These are phyloP conservation scores for Thelonectria blattea DNA, from an alignment of 2,329 filamentous ascomycete species.

Conservation along the genomic window DNA sequence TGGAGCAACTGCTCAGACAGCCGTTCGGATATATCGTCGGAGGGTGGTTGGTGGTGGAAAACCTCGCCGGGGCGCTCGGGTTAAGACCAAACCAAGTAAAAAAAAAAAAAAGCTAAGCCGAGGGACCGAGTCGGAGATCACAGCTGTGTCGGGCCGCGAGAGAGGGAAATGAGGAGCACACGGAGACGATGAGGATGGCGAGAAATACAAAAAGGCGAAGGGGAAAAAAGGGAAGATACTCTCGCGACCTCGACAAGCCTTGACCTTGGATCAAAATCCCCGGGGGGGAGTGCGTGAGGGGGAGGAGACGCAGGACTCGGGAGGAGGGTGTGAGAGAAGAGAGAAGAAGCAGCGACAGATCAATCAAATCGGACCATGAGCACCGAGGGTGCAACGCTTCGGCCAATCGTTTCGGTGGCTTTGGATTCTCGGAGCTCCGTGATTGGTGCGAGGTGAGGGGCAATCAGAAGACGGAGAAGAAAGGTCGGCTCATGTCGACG, in stretches of 20 bases:
- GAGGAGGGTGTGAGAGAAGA: constrained; percentile 19
- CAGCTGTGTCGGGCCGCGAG: constrained; percentile 39
- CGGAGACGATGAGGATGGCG: constrained; percentile 7
- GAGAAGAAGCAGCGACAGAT: constrained; percentile 29
- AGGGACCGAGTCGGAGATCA: constrained; percentile 24
- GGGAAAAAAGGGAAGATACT: constrained; percentile 15
- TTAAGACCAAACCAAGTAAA: constrained; percentile 27
- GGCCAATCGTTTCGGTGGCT: constrained; percentile 31
- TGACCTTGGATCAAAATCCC: constrained; percentile 15
- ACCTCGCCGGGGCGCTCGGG: constrained; percentile 34
- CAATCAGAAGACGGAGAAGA: constrained; percentile 15
- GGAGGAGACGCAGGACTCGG: background rate
- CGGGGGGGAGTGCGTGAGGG: constrained; percentile 10
- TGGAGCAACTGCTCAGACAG: constrained; percentile 27
- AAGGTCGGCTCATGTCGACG: constrained; percentile 29
- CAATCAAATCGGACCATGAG: constrained; percentile 37
- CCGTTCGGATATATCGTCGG: constrained; percentile 25
- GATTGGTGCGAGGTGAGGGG: constrained; percentile 44
- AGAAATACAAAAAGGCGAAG: constrained; percentile 13
- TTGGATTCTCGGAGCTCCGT: constrained; percentile 20
- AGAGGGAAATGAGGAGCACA: constrained; percentile 26
- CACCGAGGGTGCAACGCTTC: constrained; percentile 19
- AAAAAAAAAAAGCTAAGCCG: constrained; percentile 25
- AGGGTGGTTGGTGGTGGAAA: constrained; percentile 33
- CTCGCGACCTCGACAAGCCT: constrained; percentile 41